Evolutionary conservation across 129 eudicot genomes (phyloP).

Genomic region (Lonicera japonica): DNA sequence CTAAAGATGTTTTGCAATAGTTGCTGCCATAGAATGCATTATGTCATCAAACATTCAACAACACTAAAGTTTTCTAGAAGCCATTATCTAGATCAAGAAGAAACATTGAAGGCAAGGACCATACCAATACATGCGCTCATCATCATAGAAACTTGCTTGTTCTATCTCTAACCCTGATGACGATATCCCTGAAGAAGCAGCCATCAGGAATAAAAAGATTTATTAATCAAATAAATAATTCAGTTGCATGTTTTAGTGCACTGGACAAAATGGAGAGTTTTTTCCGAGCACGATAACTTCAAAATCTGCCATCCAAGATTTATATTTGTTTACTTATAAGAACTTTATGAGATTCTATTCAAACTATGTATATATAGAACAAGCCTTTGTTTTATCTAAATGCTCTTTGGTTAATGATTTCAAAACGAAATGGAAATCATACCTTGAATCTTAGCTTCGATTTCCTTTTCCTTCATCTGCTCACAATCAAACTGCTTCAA

Average conservation of each 20-base stretch:
- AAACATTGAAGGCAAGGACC: background rate
- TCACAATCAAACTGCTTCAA: slow-evolving; percentile 30
- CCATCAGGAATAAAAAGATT: too few species aligned
- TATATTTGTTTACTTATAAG: background rate
- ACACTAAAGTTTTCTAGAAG: too few species aligned
- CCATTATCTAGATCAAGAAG: slow-evolving; percentile 4
- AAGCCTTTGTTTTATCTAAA: too few species aligned
- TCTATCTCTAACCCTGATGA: slow-evolving; percentile 27
- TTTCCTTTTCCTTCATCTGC: slow-evolving; percentile 39
- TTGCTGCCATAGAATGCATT: slow-evolving; percentile 27
- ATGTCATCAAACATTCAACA: background rate
- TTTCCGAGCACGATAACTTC: background rate
- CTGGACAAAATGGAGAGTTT: background rate
- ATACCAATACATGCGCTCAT: slow-evolving; percentile 47
- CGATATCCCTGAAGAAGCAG: slow-evolving; percentile 26
- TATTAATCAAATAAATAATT: background rate
- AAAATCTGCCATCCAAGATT: background rate
- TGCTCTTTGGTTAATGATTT: background rate
- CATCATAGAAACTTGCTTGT: slow-evolving; percentile 17
- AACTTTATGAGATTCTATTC: background rate
- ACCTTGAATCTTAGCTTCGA: slow-evolving; percentile 55
- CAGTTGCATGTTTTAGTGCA: background rate
- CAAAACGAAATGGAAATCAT: too few species aligned
- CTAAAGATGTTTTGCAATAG: slow-evolving; percentile 46
- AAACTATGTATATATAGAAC: too few species aligned